Base-by-base conservation (phyloP, 257 asterid species). In the Scutellaria barbata region DNA sequence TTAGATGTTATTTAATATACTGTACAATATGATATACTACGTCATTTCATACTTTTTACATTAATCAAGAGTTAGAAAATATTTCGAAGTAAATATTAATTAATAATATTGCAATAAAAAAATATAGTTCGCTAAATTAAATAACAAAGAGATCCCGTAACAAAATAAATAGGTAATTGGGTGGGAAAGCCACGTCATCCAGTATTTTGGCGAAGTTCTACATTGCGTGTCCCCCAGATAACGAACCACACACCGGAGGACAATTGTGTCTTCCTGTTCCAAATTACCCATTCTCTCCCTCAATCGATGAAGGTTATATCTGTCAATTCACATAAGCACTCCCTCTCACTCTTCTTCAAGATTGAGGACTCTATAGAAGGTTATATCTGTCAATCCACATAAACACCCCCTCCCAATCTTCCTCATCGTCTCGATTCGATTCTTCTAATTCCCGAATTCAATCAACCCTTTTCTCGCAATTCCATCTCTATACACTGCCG, bases 181-280 rank as follows among this genome's bases (percentile, higher is more conserved):
- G 25, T 22, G 25, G 25, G 25, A 22, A 22, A 22, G 25, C 66
- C 74, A 64, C 52, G 52, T 17, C 41, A 43, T 50, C 9, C 62
- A 5, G 7, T 0, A 0, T 66, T 47, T 64, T 11, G 74, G n/a
- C 40, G 70, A 39, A 54, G 10, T 25, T 25, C 57, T 16, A 69
- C 72, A 50, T 76, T 74, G 50, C 84, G 84, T 82, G 83, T 74
- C 77, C 59, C 61, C 75, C 16, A 72, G 68, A 53, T n/a, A 78
- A 64, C 68, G 74, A 57, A 51, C 68, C 72, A 17, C 17, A 37
- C 8, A n/a, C 4, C 1, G 41, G 40, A 70, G 53, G 56, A 40
- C 57, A 72, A 42, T 41, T 51, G 63, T 37, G 48, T 58, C 43
- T 30, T 41, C 60, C 40, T 42, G 33, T 40, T 30, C 50, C 17